Evolutionary conservation across 2,329 filamentous ascomycete genomes (phyloP).

Genomic region (Trichoderma oligosporum): DNA sequence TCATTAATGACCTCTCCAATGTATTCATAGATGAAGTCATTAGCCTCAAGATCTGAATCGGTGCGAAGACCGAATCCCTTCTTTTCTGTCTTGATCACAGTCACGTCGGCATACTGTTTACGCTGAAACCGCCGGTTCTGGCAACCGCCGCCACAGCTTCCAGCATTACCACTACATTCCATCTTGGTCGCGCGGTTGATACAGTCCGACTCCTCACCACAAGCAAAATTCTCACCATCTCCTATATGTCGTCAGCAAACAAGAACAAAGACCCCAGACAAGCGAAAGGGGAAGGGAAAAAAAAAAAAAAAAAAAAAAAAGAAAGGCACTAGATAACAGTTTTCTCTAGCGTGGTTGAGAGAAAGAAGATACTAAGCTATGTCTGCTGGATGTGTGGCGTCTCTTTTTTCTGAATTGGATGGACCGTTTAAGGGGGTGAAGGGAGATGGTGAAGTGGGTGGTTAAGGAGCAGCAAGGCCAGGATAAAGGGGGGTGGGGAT

Average conservation of each 20-base stretch:
- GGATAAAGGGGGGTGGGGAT: neutral
- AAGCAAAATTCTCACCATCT: constrained; percentile 71
- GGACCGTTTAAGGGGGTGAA: too few relatives aligned
- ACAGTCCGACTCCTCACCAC: constrained; percentile 93
- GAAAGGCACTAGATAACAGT: too few relatives aligned
- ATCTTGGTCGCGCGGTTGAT: constrained; percentile 98
- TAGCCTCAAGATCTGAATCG: constrained; percentile 68
- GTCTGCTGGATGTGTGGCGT: too few relatives aligned
- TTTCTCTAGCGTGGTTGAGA: too few relatives aligned
- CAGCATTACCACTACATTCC: constrained; percentile 76
- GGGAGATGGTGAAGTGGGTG: too few relatives aligned
- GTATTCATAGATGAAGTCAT: constrained; percentile 97
- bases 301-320: neutral
- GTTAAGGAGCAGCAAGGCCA: too few relatives aligned
- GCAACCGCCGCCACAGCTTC: constrained; percentile 81
- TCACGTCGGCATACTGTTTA: constrained; percentile 83
- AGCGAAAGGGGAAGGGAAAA: neutral
- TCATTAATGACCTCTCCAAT: constrained; percentile 98
- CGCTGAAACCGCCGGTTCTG: constrained; percentile 94
- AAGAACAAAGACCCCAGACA: constrained; percentile 16
- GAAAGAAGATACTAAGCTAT: too few relatives aligned
- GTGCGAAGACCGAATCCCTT: constrained; percentile 92
- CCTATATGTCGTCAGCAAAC: constrained; percentile 38
- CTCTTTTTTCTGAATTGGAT: too few relatives aligned
- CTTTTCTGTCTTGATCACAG: constrained; percentile 96